Conservation (phyloP, 768 basidiomycete genomes). For the Rhizopogon vesiculosus region DNA sequence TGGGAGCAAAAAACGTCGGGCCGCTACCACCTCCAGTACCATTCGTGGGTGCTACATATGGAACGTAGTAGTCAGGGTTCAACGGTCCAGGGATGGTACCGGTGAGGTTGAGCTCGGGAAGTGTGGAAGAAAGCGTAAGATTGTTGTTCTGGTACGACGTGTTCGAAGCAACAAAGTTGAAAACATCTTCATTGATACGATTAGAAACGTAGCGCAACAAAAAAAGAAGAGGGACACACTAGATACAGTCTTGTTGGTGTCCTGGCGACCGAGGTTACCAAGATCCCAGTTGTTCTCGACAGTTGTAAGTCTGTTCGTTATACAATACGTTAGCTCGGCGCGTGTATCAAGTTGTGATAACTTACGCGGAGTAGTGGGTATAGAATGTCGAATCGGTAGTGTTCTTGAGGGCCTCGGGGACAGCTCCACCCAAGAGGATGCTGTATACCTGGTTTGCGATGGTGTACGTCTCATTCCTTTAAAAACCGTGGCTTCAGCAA, state of each 20-base stretch:
- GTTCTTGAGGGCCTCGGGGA: conserved; percentile 37
- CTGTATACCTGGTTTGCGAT: conserved; percentile 45
- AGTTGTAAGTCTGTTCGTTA: conserved; percentile 36
- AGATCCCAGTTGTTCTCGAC: conserved; percentile 61
- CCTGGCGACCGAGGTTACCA: conserved; percentile 52
- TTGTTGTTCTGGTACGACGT: conserved; percentile 42
- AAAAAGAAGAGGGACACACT: conserved; percentile 3
- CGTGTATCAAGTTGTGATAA: background rate
- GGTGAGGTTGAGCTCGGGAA: conserved; percentile 37
- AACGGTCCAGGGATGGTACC: conserved; percentile 39
- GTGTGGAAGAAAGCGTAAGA: conserved; percentile 18
- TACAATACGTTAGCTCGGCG: background rate
- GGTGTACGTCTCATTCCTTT: conserved; percentile 24
- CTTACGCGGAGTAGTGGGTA: conserved; percentile 51
- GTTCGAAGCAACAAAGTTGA: conserved; percentile 41
- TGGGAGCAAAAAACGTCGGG: conserved; percentile 31
- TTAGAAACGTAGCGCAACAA: background rate
- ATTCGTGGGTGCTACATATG: conserved; percentile 37
- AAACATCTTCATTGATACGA: conserved; percentile 39
- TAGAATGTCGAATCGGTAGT: conserved; percentile 52
- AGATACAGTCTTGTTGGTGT: conserved; percentile 42
- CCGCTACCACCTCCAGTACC: conserved; percentile 40
- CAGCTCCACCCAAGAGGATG: conserved; percentile 39
- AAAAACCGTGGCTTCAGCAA: background rate
- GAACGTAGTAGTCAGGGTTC: conserved; percentile 34